These are phyloP conservation scores for Aspergillus neotritici DNA, from an alignment of 2,329 filamentous ascomycete genomes.

Conservation along the genomic window DNA sequence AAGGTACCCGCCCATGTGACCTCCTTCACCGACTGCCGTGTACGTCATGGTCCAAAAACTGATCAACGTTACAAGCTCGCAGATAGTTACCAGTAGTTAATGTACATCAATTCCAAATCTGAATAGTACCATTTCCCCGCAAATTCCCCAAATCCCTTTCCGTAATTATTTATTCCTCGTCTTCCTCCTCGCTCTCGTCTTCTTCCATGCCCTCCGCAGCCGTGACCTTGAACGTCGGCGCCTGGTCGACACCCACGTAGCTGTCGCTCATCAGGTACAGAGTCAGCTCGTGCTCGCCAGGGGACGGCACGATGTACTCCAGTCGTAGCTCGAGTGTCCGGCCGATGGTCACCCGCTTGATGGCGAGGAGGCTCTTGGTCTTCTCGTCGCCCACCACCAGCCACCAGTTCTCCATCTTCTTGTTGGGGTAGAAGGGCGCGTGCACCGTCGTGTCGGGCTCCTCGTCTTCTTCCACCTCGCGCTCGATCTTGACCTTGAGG, in stretches of 20 bases:
- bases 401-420: constrained; percentile 99
- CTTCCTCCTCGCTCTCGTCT: constrained; percentile 78
- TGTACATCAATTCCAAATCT: too few relatives aligned
- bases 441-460: constrained; percentile 80
- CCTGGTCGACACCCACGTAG: constrained; percentile 95
- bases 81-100: too few relatives aligned
- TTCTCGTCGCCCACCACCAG: constrained; percentile 89
- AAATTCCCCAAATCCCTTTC: constrained; percentile 15
- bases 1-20: too few relatives aligned
- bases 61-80: too few relatives aligned
- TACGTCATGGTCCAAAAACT: neutral
- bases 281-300: constrained; percentile 81
- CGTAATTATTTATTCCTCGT: constrained; percentile 47
- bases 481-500: constrained; percentile 76
- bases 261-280: constrained; percentile 95
- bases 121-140: constrained; percentile 1
- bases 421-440: constrained; percentile 84
- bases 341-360: constrained; percentile 88
- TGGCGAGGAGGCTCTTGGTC: constrained; percentile 78
- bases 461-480: constrained; percentile 69
- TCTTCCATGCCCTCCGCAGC: constrained; percentile 94
- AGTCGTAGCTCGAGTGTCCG: constrained; percentile 70
- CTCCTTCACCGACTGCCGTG: too few relatives aligned
- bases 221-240: constrained; percentile 76
- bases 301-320: constrained; percentile 81